These are phyloP conservation scores for Solanum sitiens DNA, from an alignment of 257 asterid species.

Conservation along the genomic window DNA sequence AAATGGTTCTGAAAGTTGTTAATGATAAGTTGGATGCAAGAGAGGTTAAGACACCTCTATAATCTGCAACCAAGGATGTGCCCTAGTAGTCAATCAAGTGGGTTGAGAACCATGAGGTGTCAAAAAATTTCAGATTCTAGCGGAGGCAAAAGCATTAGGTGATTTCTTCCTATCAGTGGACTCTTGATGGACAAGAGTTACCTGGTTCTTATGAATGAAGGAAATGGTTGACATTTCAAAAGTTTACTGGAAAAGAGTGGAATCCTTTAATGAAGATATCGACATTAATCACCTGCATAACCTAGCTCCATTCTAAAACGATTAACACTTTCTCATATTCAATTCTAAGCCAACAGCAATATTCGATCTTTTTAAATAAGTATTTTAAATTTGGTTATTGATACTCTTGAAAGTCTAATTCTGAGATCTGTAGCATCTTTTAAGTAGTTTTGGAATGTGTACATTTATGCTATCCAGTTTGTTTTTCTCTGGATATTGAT, in stretches of 20 bases:
- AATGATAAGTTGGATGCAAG: not conserved
- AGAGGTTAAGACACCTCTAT: not conserved
- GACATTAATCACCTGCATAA: not conserved
- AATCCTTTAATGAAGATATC: not conserved
- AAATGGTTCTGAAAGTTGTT: not conserved
- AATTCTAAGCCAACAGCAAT: not conserved
- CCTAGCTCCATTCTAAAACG: not conserved
- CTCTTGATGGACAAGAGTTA: not conserved
- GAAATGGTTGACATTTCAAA: not conserved
- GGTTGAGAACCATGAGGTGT: not conserved
- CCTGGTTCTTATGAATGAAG: not conserved
- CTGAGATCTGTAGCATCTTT: not conserved
- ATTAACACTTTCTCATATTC: not conserved
- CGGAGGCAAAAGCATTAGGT: not conserved
- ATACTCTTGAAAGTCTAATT: not conserved
- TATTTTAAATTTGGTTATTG: not conserved
- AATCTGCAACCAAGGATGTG: not conserved
- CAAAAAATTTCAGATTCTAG: not conserved
- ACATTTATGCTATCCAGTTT: not conserved
- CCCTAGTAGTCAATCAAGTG: not conserved
- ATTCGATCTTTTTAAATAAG: not conserved
- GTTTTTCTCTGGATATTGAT: not conserved
- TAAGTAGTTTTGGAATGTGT: not conserved
- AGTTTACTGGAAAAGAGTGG: not conserved
- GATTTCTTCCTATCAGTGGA: not conserved